Evolutionary conservation across 1,139 yeast genomes (phyloP), one percentile per base, ranked within the genome.

Genomic region (Geotrichum candidum): DNA sequence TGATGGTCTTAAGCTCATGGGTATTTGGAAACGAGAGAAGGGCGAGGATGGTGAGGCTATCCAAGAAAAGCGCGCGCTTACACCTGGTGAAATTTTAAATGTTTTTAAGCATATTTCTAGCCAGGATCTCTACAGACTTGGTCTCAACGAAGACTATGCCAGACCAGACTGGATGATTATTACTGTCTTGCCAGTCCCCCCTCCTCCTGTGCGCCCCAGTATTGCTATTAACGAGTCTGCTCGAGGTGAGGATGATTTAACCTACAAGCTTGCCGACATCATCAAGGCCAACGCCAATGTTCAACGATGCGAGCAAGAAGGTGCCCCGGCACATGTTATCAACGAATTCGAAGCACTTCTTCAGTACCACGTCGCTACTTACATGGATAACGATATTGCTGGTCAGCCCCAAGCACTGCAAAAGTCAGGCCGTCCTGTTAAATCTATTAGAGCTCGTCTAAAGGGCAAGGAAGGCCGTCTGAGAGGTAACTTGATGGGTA

Each of bases 321-420:
- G 99, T 68, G 96, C 98, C 2, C 99, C 99, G 13, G 97, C 95
- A 70, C 99, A 95, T 75, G 98, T 95, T 58, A 88, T 94, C 68
- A 90, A 90, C 74, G 99, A 95, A 77, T 94, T 95, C 72, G 99
- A 95, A 74, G 89, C 96, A 53, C 83, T 95, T 69, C 81, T 95
- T 65, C 99, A 95, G 73, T 95, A 91, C 76, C 99, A 94, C 72
- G 98, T 95, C 58, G 99, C 99, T n/a, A 94, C 99, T 0, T 94
- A 94, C 75, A 94, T 94, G 99, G 99, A 94, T 78, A 94, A 94
- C 74, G 99, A 94, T 78, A 94, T 94, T 77, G 99, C 99, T n/a
- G 99, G 99, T 66, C 99, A 94, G 77, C 99, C 99, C 0, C 99
- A 94, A 76, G 99, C 99, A 51, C 83, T 94, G 67, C 99, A 95